Percentiles rank a stretch among this genome's conserved stretches.
phyloP scores from a whole-genome alignment of 345 rosid species.

The Lumnitzera racemosa region DNA sequence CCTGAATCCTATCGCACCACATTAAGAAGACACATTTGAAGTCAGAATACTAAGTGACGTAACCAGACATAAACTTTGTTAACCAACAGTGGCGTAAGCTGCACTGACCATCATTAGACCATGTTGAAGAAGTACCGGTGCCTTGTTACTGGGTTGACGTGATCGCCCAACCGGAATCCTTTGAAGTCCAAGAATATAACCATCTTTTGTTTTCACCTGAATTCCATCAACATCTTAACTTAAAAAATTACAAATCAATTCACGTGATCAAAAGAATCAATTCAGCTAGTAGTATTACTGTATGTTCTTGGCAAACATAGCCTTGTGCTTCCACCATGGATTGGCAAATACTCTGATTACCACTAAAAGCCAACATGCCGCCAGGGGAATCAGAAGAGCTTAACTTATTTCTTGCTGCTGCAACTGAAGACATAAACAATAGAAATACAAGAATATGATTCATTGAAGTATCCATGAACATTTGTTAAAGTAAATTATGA shows the following conservation, averaged over 20 bases:
- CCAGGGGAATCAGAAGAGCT: neutral
- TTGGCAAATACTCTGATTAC: slow-evolving; percentile 18
- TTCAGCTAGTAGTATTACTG: slow-evolving; percentile 3
- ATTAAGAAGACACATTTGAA: neutral
- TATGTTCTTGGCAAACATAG: slow-evolving; percentile 28
- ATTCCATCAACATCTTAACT: neutral
- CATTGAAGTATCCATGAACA: neutral
- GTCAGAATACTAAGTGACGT: neutral
- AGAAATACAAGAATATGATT: neutral
- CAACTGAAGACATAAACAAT: slow-evolving; percentile 5
- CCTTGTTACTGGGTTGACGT: slow-evolving; percentile 20
- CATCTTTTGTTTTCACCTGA: slow-evolving; percentile 47
- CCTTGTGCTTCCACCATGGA: slow-evolving; percentile 24
- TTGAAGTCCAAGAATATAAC: slow-evolving; percentile 41
- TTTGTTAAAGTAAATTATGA: too few species aligned
- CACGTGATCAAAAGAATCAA: neutral
- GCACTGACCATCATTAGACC: slow-evolving; percentile 30
- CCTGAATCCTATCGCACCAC: slow-evolving; percentile 23
- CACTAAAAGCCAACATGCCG: neutral
- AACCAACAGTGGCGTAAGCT: neutral
- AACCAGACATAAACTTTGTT: neutral
- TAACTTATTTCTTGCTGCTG: slow-evolving; percentile 12
- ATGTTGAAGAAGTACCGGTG: slow-evolving; percentile 50
- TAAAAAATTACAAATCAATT: neutral
- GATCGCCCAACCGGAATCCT: slow-evolving; percentile 26